These are phyloP conservation scores for Blastocystis sp. DNA, from an alignment of 352 stramenopile genomes.

Conservation along the genomic window DNA sequence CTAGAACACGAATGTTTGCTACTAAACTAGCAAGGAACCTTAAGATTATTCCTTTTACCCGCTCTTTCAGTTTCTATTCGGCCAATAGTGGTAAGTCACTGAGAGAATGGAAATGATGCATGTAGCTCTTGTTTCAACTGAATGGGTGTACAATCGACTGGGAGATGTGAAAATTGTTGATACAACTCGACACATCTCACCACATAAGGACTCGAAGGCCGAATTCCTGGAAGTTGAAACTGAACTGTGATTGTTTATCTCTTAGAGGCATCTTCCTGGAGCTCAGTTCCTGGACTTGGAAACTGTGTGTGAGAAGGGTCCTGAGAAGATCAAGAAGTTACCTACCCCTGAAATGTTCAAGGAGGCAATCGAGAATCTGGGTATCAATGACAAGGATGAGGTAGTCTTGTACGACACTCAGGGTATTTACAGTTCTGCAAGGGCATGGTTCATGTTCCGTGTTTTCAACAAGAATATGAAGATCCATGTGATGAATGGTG, in stretches of 20 bases:
- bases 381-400: slow-evolving; percentile 44
- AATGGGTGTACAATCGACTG: slow-evolving; percentile 49
- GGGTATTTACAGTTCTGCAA: slow-evolving; percentile 30
- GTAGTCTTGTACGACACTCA: slow-evolving; percentile 58
- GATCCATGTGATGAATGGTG: slow-evolving; percentile 56
- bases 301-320: not conserved
- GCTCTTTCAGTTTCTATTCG: slow-evolving; percentile 8
- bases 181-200: slow-evolving; percentile 26
- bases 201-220: not conserved
- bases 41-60: not conserved
- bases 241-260: not conserved
- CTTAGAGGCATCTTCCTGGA: slow-evolving; percentile 3
- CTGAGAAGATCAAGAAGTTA: not conserved
- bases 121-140: slow-evolving; percentile 25
- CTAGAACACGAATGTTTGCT: slow-evolving; percentile 34
- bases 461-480: slow-evolving; percentile 55
- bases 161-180: slow-evolving; percentile 44
- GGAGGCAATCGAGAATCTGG: slow-evolving; percentile 41
- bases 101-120: not conserved
- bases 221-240: not conserved
- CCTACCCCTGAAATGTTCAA: slow-evolving; percentile 36
- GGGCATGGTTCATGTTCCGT: slow-evolving; percentile 56
- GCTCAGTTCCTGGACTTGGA: slow-evolving; percentile 27
- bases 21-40: not conserved
- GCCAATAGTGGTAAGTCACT: slow-evolving; percentile 4